Evolutionary conservation across 2,329 filamentous ascomycete species (phyloP), one percentile per base, ranked within the genome.

Genomic region (Fusarium hainanense): DNA sequence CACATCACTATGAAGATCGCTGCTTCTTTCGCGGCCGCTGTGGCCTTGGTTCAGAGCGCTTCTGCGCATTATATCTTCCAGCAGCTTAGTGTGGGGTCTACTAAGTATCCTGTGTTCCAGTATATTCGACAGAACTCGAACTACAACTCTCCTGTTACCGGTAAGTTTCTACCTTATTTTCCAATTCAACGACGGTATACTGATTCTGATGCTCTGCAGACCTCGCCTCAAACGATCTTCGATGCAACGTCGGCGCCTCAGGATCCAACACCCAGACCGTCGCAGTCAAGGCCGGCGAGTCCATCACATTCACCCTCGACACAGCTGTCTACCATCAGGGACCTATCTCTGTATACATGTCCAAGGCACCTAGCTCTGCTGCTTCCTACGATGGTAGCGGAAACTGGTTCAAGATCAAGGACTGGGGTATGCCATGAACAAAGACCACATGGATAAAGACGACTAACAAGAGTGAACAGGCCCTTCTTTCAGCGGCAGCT

Each of bases 101-200:
- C 59, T 0, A 63, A 63, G 6, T 63, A 63, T 4, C 59, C 59
- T 0, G 32, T 63, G 0, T 63, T 63, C 0, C 58, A 63, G 57
- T 63, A 63, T 12, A 63, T 63, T 16, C 47, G 59, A 13, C 47
- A 63, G 6, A 63, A 63, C 58, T 42, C 59, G 1, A 63, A 63
- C 32, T 63, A 63, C 10, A 63, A 63, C 58, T 63, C 59, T 48
- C 59, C 59, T 6, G 59, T 63, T 1, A 63, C 59, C 1, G 59
- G 59, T 63, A 34, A 10, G n/a, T n/a, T n/a, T n/a, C n/a, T n/a
- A n/a, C n/a, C n/a, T n/a, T n/a, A n/a, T n/a, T n/a, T n/a, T n/a
- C n/a, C n/a, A n/a, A n/a, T n/a, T n/a, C n/a, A n/a, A n/a, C n/a
- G n/a, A n/a, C n/a, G n/a, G n/a, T n/a, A n/a, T n/a, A n/a, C 41